These are phyloP conservation scores for Leishmania gerbilli DNA, from an alignment of 208 protist species.

Conservation along the genomic window DNA sequence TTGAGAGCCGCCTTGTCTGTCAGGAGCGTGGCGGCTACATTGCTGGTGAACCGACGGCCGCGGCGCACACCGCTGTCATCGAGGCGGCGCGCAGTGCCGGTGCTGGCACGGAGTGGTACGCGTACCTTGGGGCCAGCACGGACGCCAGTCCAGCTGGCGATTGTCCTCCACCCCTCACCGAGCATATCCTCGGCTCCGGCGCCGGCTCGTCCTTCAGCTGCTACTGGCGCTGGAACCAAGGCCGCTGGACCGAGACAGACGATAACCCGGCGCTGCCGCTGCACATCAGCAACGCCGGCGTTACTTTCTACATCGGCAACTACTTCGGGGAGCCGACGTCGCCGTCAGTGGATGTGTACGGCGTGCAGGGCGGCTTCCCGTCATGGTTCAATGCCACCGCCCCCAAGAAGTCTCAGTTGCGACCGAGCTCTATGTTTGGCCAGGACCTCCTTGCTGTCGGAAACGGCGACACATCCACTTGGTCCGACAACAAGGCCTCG, in stretches of 20 bases:
- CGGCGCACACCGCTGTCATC: slow-evolving; percentile 21
- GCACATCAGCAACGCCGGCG: slow-evolving; percentile 12
- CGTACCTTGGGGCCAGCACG: slow-evolving; percentile 36
- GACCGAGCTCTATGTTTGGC: slow-evolving; percentile 25
- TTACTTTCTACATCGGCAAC: slow-evolving; percentile 41
- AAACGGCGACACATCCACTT: slow-evolving; percentile 16
- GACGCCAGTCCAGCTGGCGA: neutral
- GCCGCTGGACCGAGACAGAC: slow-evolving; percentile 31
- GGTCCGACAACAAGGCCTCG: slow-evolving; percentile 33
- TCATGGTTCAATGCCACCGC: slow-evolving; percentile 7
- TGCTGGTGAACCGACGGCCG: slow-evolving; percentile 27
- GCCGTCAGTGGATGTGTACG: neutral
- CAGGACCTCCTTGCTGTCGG: slow-evolving; percentile 30
- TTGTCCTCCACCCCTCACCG: slow-evolving; percentile 11
- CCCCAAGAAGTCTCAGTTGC: neutral
- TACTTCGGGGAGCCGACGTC: slow-evolving; percentile 6
- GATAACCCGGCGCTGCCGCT: slow-evolving; percentile 24
- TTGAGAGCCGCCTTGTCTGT: slow-evolving; percentile 23
- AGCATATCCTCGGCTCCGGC: neutral
- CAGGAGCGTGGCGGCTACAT: slow-evolving; percentile 33
- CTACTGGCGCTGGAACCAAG: slow-evolving; percentile 52
- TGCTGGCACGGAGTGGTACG: slow-evolving; percentile 29
- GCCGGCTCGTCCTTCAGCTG: slow-evolving; percentile 23
- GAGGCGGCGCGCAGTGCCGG: slow-evolving; percentile 15
- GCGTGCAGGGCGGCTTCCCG: slow-evolving; percentile 12